phyloP scores from a whole-genome alignment of 179 eudicot species.

The Patellifolia procumbens region DNA sequence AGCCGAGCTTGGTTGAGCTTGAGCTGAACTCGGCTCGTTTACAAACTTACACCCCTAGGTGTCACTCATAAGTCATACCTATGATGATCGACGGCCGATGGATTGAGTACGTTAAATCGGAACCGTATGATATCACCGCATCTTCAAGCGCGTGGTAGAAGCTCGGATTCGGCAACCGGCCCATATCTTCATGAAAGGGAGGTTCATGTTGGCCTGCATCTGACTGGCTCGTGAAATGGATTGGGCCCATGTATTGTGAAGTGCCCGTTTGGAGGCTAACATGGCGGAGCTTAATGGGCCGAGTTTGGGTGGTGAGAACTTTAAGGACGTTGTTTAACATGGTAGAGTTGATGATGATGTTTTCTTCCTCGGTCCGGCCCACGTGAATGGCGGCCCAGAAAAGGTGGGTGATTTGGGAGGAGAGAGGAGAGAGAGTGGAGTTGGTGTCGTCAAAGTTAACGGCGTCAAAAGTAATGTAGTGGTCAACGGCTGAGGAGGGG shows the following conservation, averaged over 20 bases:
- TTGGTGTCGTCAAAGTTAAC: slow-evolving; percentile 16
- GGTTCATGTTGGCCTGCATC: slow-evolving; percentile 18
- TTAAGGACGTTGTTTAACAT: slow-evolving; percentile 35
- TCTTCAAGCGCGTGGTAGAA: slow-evolving; percentile 40
- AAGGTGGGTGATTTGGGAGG: slow-evolving; percentile 30
- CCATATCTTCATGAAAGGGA: slow-evolving; percentile 35
- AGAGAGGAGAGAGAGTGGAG: slow-evolving; percentile 26
- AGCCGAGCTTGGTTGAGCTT: too few species aligned
- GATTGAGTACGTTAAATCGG: slow-evolving; percentile 27
- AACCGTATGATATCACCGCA: slow-evolving; percentile 16
- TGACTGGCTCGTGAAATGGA: neutral
- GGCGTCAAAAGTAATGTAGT: slow-evolving; percentile 35
- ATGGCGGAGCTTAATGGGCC: slow-evolving; percentile 25
- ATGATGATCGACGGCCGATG: slow-evolving; percentile 36
- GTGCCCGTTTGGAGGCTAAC: slow-evolving; percentile 35
- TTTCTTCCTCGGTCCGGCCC: slow-evolving; percentile 11
- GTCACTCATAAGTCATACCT: too few species aligned
- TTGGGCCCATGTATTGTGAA: slow-evolving; percentile 33
- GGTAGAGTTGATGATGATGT: slow-evolving; percentile 18
- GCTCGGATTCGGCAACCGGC: slow-evolving; percentile 28
- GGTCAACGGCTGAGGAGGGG: slow-evolving; percentile 33
- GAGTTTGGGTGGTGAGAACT: neutral
- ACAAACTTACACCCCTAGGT: too few species aligned
- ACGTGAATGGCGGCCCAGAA: slow-evolving; percentile 36
- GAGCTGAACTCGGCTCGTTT: too few species aligned